Conservation (phyloP, 148 eudicot genomes). For the Diospyros kaki region DNA sequence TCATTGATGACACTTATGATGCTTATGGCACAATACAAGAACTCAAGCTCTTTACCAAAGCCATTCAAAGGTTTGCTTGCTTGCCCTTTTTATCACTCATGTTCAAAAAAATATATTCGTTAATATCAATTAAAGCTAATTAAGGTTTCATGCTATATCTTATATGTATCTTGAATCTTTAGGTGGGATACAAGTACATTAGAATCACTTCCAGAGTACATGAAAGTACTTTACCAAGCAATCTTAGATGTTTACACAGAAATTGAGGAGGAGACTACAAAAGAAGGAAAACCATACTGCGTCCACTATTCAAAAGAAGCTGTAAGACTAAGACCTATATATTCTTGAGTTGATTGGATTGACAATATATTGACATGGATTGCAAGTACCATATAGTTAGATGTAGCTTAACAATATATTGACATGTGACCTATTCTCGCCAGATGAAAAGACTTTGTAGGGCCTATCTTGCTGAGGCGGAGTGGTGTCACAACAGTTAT, state of each 20-base stretch:
- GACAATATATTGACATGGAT: neutral
- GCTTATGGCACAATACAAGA: constrained; percentile 3
- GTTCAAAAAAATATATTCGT: neutral
- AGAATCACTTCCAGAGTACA: constrained; percentile 10
- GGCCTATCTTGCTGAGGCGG: neutral
- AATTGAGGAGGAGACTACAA: no score
- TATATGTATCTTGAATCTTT: neutral
- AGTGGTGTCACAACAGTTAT: neutral
- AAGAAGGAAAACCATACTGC: no score
- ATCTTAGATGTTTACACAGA: no score
- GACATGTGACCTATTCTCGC: neutral
- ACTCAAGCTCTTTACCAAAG: constrained; percentile 19
- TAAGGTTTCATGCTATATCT: no score
- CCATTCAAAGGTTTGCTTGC: constrained; percentile 23
- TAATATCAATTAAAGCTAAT: no score
- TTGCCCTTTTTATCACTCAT: neutral
- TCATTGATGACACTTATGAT: constrained; percentile 15
- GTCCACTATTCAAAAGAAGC: no score
- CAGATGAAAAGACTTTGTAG: neutral
- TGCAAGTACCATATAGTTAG: neutral
- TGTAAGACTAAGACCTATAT: neutral
- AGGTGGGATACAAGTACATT: constrained; percentile 14
- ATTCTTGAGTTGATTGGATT: neutral
- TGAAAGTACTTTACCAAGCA: neutral
- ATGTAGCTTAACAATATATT: neutral